Percentiles rank a stretch among this genome's conserved stretches.
Evolutionary conservation across 2,329 filamentous ascomycete species (phyloP).

Genomic region (Arthrobotrys pseudoclavata): DNA sequence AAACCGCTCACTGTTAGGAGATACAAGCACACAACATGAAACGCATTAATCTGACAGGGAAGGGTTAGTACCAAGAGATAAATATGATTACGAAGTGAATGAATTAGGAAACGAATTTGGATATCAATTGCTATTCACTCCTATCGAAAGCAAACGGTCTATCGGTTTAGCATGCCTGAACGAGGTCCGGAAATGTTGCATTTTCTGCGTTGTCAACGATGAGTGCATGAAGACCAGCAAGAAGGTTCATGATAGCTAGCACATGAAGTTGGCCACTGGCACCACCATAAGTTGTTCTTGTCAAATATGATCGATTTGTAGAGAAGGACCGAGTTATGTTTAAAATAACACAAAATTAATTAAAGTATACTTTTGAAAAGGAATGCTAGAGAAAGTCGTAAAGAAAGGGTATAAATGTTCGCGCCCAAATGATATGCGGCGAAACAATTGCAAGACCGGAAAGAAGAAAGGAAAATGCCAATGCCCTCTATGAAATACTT

Average conservation of each 20-base stretch:
- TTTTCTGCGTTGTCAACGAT: conserved; percentile 1
- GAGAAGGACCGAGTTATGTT: background rate
- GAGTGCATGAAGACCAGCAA: no score
- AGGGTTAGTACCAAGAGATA: no score
- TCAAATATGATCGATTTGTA: background rate
- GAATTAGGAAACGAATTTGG: background rate
- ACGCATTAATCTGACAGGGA: conserved; percentile 2
- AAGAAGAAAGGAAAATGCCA: conserved; percentile 5
- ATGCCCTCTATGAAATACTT: conserved; percentile 19
- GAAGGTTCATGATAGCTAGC: no score
- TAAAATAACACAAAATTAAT: background rate
- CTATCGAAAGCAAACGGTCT: background rate
- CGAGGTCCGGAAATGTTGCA: background rate
- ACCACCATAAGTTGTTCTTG: no score
- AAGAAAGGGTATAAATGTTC: conserved; percentile 6
- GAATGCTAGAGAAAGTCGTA: background rate
- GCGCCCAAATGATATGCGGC: conserved; percentile 16
- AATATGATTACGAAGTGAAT: background rate
- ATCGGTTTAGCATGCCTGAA: background rate
- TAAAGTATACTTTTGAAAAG: conserved; percentile 16
- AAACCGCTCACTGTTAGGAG: background rate
- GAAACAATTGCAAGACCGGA: background rate
- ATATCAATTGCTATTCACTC: background rate
- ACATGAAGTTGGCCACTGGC: no score
- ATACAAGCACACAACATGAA: conserved; percentile 4